These are phyloP conservation scores for Neodidymelliopsis sp. DNA, from an alignment of 2,329 filamentous ascomycete species.

Conservation along the genomic window DNA sequence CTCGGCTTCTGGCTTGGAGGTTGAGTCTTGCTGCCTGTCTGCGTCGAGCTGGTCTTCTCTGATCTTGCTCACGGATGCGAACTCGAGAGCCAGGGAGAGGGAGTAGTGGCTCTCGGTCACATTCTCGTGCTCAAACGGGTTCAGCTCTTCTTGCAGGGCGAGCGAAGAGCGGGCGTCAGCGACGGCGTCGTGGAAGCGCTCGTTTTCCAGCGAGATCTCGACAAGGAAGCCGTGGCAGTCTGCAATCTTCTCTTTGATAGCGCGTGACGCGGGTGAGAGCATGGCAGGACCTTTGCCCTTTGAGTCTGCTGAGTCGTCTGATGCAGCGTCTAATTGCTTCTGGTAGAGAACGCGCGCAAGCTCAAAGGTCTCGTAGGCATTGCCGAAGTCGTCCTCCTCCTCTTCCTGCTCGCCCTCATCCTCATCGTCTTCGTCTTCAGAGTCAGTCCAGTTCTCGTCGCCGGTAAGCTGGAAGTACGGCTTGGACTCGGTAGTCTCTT, in stretches of 20 bases:
- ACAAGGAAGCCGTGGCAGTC: conserved; percentile 94
- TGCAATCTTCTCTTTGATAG: conserved; percentile 78
- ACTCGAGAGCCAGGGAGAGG: conserved; percentile 92
- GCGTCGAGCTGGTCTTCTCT: conserved; percentile 57
- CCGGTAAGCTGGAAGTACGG: conserved; percentile 91
- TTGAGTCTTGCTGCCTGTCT: conserved; percentile 49
- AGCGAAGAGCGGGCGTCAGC: conserved; percentile 81
- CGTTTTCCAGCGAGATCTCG: conserved; percentile 96
- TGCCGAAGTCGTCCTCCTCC: conserved; percentile 68
- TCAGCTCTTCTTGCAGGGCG: conserved; percentile 78
- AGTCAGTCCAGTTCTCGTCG: conserved; percentile 85
- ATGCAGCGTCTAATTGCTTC: conserved; percentile 61
- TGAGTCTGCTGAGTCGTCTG: conserved; percentile 37
- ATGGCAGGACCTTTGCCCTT: conserved; percentile 57
- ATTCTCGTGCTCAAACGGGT: conserved; percentile 80
- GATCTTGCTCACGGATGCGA: conserved; percentile 77
- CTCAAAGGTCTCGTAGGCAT: conserved; percentile 70
- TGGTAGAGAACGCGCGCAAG: conserved; percentile 66
- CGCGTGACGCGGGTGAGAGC: conserved; percentile 41
- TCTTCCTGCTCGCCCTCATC: conserved; percentile 58
- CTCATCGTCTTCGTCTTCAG: conserved; percentile 71
- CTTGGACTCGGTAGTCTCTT: conserved; percentile 66
- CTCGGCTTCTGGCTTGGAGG: conserved; percentile 41
- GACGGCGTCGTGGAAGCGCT: conserved; percentile 89
- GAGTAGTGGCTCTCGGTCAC: conserved; percentile 97